These are phyloP conservation scores for Entomortierella lignicola DNA, from an alignment of 192 early-diverging fungal species.

Conservation along the genomic window DNA sequence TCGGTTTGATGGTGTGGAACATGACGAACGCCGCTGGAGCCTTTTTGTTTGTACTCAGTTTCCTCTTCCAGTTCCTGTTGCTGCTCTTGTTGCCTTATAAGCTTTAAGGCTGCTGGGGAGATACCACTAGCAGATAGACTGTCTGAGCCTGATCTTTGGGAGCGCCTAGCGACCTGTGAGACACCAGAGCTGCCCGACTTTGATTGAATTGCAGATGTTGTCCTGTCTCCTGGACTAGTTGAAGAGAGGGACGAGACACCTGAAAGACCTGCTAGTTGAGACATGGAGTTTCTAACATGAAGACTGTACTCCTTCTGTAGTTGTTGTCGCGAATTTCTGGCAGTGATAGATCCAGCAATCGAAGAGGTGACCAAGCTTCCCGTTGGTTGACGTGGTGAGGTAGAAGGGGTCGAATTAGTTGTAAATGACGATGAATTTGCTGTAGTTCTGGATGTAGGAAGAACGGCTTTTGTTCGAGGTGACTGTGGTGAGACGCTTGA, in stretches of 20 bases:
- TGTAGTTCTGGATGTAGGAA: slow-evolving; percentile 13
- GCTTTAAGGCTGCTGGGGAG: slow-evolving; percentile 35
- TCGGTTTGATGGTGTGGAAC: slow-evolving; percentile 16
- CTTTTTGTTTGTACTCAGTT: not conserved
- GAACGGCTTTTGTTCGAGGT: slow-evolving; percentile 1
- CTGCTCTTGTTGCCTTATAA: slow-evolving; percentile 38
- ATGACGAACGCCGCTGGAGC: not conserved
- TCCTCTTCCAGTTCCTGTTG: slow-evolving; percentile 30
- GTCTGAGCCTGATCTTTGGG: slow-evolving; percentile 17
- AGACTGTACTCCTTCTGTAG: slow-evolving; percentile 40
- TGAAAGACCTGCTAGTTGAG: slow-evolving; percentile 11
- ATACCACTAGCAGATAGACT: slow-evolving; percentile 3
- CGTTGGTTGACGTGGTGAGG: slow-evolving; percentile 22
- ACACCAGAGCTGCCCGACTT: not conserved
- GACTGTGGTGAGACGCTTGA: slow-evolving; percentile 33
- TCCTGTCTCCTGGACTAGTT: not conserved
- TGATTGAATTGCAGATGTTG: not conserved
- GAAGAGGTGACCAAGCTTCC: not conserved
- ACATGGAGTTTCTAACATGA: slow-evolving; percentile 26
- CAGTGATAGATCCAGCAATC: not conserved
- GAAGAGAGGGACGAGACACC: slow-evolving; percentile 2
- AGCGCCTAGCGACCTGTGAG: slow-evolving; percentile 6
- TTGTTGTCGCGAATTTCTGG: slow-evolving; percentile 12
- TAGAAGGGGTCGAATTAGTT: slow-evolving; percentile 38
- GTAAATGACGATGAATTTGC: slow-evolving; percentile 19